Percentiles rank a stretch among this genome's conserved stretches.
Evolutionary conservation across 2,329 filamentous ascomycete genomes (phyloP).

Genomic region (Saccharata proteae): DNA sequence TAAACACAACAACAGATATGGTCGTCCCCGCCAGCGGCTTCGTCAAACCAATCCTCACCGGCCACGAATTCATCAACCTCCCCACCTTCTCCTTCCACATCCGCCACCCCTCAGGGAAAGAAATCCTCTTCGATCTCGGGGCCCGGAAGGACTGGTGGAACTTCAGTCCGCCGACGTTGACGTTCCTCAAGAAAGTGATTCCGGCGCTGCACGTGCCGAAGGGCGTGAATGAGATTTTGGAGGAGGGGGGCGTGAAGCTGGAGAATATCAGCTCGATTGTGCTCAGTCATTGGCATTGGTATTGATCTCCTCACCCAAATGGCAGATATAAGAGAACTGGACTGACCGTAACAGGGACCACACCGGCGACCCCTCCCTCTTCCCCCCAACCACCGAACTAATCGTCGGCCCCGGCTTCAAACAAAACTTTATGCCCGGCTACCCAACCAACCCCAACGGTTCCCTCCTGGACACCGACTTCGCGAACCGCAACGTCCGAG

Average conservation of each 20-base stretch:
- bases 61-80: constrained; percentile 9
- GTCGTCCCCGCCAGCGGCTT: constrained; percentile 6
- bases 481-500: constrained; percentile 8
- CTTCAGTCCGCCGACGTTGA: constrained; percentile 10
- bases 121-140: constrained; percentile 36
- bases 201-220: constrained; percentile 20
- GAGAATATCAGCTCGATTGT: constrained; percentile 13
- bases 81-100: constrained; percentile 38
- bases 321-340: constrained; percentile 26
- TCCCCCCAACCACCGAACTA: constrained; percentile 32
- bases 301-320: constrained; percentile 24
- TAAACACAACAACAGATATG: constrained; percentile 8
- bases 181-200: constrained; percentile 2
- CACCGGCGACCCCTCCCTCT: constrained; percentile 34
- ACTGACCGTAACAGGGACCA: no score
- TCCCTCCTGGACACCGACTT: constrained; percentile 10
- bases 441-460: constrained; percentile 19
- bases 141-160: constrained; percentile 35
- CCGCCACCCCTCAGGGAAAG: constrained; percentile 30
- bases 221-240: constrained; percentile 25
- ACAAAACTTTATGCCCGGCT: constrained; percentile 31
- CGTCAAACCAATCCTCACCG: constrained; percentile 5
- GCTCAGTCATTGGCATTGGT: constrained; percentile 21
- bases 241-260: constrained; percentile 8
- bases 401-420: constrained; percentile 41